Percentiles rank a stretch among this genome's conserved stretches.
Conservation (phyloP, 352 stramenopile species). For the Phytophthora rubi region DNA sequence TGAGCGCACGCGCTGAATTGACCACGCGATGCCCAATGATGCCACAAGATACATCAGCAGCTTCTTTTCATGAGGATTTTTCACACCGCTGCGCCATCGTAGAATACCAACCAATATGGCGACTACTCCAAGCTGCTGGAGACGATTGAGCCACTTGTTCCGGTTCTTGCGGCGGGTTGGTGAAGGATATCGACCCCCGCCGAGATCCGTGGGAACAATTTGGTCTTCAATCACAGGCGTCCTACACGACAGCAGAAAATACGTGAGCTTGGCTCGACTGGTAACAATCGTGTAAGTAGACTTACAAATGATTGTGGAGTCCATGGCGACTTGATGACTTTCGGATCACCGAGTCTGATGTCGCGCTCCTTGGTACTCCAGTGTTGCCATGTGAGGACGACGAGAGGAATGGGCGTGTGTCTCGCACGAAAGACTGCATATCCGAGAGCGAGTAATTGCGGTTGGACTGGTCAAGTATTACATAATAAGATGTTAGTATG, state of each 20-base stretch:
- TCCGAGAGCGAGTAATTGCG: slow-evolving; percentile 85
- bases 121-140: slow-evolving; percentile 50
- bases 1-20: slow-evolving; percentile 53
- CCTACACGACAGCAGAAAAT: slow-evolving; percentile 24
- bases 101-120: slow-evolving; percentile 49
- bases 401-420: slow-evolving; percentile 58
- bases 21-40: slow-evolving; percentile 67
- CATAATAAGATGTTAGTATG: slow-evolving; percentile 6
- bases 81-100: slow-evolving; percentile 56
- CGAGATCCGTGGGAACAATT: slow-evolving; percentile 35
- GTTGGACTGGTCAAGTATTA: slow-evolving; percentile 58
- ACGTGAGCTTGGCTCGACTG: background rate
- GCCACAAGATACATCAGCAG: slow-evolving; percentile 68
- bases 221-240: slow-evolving; percentile 75
- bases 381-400: slow-evolving; percentile 44
- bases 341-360: slow-evolving; percentile 60
- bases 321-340: slow-evolving; percentile 58
- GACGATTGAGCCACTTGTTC: slow-evolving; percentile 42
- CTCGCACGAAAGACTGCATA: slow-evolving; percentile 81
- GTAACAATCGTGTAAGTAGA: slow-evolving; percentile 1
- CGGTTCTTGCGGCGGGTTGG: slow-evolving; percentile 24
- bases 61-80: slow-evolving; percentile 58
- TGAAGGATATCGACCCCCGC: slow-evolving; percentile 19
- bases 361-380: slow-evolving; percentile 48
- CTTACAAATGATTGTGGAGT: slow-evolving; percentile 63